Evolutionary conservation across 2,329 filamentous ascomycete genomes (phyloP).

Genomic region (Aureobasidium sp.): DNA sequence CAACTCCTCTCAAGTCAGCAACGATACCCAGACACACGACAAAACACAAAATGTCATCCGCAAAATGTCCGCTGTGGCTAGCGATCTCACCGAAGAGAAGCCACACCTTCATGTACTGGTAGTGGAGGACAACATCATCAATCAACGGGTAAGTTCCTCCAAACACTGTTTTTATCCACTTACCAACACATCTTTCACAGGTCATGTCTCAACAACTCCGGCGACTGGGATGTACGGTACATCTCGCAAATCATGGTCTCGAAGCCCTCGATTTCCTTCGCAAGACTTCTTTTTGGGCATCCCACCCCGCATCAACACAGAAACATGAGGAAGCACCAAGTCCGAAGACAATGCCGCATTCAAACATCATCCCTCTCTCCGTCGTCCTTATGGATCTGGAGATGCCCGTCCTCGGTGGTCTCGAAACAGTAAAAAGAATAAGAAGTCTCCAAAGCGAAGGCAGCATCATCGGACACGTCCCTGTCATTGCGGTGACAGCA

Average conservation of each 20-base stretch:
- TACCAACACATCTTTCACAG: constrained; percentile 1
- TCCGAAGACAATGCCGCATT: not conserved
- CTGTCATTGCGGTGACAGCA: constrained; percentile 65
- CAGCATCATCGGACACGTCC: constrained; percentile 52
- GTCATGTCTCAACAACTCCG: constrained; percentile 24
- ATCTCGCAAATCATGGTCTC: constrained; percentile 22
- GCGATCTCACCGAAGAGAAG: not conserved
- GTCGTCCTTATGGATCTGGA: constrained; percentile 33
- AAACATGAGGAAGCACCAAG: not conserved
- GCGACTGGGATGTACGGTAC: constrained; percentile 22
- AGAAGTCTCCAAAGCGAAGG: constrained; percentile 50
- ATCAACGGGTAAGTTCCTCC: constrained; percentile 16
- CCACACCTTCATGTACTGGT: constrained; percentile 18
- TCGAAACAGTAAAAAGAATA: constrained; percentile 59
- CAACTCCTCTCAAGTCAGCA: not conserved
- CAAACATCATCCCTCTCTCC: not conserved
- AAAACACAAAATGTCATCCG: not conserved
- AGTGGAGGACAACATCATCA: constrained; percentile 24
- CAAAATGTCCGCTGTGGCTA: not conserved
- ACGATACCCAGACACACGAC: not conserved
- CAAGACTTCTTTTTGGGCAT: constrained; percentile 16
- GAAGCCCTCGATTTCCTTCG: constrained; percentile 23
- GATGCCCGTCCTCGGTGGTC: constrained; percentile 73
- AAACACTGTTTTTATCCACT: no score
- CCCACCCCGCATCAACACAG: not conserved